Evolutionary conservation across 306 rosid genomes (phyloP), one percentile per base, ranked within the genome.

Genomic region (Cicer chorassanicum): DNA sequence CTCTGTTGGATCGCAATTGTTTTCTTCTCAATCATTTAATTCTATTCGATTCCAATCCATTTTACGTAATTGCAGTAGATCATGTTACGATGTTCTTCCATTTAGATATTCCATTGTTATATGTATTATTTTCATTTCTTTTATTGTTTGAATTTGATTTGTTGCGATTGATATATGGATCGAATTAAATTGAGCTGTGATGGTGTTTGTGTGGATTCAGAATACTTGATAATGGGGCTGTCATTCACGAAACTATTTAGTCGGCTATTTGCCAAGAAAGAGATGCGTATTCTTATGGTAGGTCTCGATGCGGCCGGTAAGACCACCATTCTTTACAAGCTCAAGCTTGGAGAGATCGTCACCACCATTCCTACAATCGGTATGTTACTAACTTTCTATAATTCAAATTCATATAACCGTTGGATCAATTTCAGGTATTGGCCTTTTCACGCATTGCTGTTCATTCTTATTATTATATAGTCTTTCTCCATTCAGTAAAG

Each of bases 231-330:
- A 83, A 93, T 93, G 98, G 98, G 98, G 89, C 76, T 93, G 82
- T 89, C 98, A 24, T 93, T 93, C 93, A 86, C 96, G 57, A 93
- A 93, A 93, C 85, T 92, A 6, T 93, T 90, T 77, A 93, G 97
- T 81, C 87, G 95, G 80, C 90, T 93, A 34, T 93, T 93, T 79
- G 97, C 98, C 71, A 92, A 92, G 95, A 90, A 83, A 68, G 98
- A 92, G 91, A 92, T 92, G 98, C 91, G 98, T 65, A 92, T 92
- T 29, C 98, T 92, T 8, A 92, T 92, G 98, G 98, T 92, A 80
- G 98, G 98, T 80, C 98, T 90, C 14, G 96, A 92, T 84, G 98
- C 98, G 9, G 98, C 98, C 56, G 98, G 98, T 90, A 92, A 92
- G 92, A 92, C 98, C 9, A 92, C 96, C 79, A 92, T 92, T 70